These are phyloP conservation scores for Pichia terricola DNA, from an alignment of 1,139 yeast genomes.

Conservation along the genomic window DNA sequence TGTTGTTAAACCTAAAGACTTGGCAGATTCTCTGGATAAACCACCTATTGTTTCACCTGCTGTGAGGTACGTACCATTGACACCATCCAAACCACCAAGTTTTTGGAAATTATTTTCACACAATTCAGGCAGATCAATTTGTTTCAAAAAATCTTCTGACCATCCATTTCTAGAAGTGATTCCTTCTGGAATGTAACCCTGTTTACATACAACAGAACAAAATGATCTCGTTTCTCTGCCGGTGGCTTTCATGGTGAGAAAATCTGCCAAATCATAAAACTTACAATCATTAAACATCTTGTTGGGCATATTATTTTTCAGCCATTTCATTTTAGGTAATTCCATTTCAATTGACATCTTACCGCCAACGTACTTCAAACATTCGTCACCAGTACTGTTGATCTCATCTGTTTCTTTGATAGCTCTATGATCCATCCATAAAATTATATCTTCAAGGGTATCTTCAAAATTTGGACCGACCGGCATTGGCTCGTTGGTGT, in stretches of 20 bases:
- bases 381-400: slow-evolving; percentile 69
- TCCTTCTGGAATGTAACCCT: slow-evolving; percentile 88
- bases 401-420: slow-evolving; percentile 73
- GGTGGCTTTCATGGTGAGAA: slow-evolving; percentile 82
- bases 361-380: slow-evolving; percentile 90
- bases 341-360: slow-evolving; percentile 98
- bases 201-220: slow-evolving; percentile 91
- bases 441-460: slow-evolving; percentile 65
- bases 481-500: slow-evolving; percentile 60
- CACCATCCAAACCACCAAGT: slow-evolving; percentile 75
- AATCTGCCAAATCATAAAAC: slow-evolving; percentile 90
- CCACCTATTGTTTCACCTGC: slow-evolving; percentile 88
- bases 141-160: slow-evolving; percentile 66
- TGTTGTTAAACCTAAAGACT: slow-evolving; percentile 71
- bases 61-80: slow-evolving; percentile 61
- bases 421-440: slow-evolving; percentile 99
- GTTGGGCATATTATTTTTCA: slow-evolving; percentile 73
- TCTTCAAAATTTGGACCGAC: slow-evolving; percentile 88
- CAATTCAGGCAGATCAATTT: slow-evolving; percentile 67
- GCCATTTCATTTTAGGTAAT: slow-evolving; percentile 93
- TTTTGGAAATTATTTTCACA: slow-evolving; percentile 65
- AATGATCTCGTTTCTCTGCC: slow-evolving; percentile 77
- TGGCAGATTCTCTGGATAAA: slow-evolving; percentile 59
- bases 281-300: slow-evolving; percentile 55
- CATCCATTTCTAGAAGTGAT: slow-evolving; percentile 77